Conservation (phyloP, 78 protist species). For the Chrysochromulina parva region DNA sequence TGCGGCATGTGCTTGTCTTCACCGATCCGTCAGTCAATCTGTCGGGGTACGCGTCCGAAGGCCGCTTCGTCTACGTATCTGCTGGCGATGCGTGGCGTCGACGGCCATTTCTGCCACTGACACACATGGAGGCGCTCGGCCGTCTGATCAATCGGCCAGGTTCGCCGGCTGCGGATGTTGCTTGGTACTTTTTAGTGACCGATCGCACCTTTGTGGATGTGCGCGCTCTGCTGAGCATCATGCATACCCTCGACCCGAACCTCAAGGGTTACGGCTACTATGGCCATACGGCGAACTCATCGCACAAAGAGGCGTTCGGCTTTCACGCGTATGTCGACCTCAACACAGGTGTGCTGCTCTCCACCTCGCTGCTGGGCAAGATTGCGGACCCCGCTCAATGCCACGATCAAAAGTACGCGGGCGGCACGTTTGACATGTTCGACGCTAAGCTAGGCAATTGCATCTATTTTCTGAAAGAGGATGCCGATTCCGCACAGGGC, state of each 20-base stretch:
- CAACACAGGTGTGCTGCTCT: neutral
- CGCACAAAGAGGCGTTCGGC: constrained; percentile 16
- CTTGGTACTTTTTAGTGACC: neutral
- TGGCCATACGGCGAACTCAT: neutral
- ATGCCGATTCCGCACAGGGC: too few relatives aligned
- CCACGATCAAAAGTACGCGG: neutral
- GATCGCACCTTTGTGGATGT: constrained; percentile 18
- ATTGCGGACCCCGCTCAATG: neutral
- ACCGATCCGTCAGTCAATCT: constrained; percentile 8
- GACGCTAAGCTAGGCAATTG: constrained; percentile 8
- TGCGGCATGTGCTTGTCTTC: neutral
- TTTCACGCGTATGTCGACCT: constrained; percentile 6
- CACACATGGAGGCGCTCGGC: neutral
- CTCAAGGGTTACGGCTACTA: neutral
- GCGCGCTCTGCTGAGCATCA: neutral
- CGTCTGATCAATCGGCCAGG: neutral
- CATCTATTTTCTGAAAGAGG: neutral
- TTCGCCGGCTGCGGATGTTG: neutral
- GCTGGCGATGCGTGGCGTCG: constrained; percentile 8
- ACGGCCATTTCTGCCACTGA: constrained; percentile 6
- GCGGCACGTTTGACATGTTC: constrained; percentile 13
- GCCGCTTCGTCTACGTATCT: neutral
- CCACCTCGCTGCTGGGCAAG: neutral
- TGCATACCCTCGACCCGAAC: neutral
- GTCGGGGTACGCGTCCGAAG: neutral